These are phyloP conservation scores for Phytopythium aichiense DNA, from an alignment of 352 stramenopile genomes.

Conservation along the genomic window DNA sequence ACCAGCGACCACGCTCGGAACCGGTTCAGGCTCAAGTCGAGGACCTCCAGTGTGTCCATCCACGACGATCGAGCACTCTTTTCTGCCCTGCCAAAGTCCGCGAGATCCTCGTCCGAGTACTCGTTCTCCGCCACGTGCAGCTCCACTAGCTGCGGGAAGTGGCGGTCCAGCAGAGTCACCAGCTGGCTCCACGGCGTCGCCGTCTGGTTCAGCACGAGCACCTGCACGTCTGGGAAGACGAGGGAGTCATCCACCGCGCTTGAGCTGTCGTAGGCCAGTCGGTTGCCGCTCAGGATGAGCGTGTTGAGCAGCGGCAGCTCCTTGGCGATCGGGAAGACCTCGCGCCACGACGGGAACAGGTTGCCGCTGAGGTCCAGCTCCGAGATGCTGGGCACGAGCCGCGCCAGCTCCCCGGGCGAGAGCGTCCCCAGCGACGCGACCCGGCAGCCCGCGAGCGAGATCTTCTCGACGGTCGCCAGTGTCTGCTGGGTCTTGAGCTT, in stretches of 20 bases:
- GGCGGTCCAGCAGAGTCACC: conserved; percentile 27
- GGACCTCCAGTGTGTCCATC: conserved; percentile 30
- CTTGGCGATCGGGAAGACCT: conserved; percentile 35
- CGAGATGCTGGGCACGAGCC: conserved; percentile 46
- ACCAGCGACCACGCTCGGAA: conserved; percentile 50
- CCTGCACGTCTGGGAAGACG: conserved; percentile 41
- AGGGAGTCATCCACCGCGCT: background rate
- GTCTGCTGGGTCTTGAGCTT: conserved; percentile 63
- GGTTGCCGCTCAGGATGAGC: conserved; percentile 71
- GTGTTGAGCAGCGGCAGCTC: conserved; percentile 66
- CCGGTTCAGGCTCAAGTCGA: conserved; percentile 67
- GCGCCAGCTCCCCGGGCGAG: conserved; percentile 18
- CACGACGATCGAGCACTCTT: conserved; percentile 8
- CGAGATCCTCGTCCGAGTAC: conserved; percentile 40
- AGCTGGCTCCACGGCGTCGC: conserved; percentile 31
- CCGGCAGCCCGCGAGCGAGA: conserved; percentile 64
- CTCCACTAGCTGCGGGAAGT: conserved; percentile 56
- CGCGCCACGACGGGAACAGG: conserved; percentile 52
- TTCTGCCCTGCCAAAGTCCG: conserved; percentile 5
- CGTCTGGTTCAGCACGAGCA: conserved; percentile 74
- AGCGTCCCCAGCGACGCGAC: conserved; percentile 34
- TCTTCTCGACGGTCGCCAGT: conserved; percentile 65
- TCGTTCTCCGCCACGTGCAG: conserved; percentile 61
- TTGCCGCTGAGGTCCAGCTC: conserved; percentile 80
- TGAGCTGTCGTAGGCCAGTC: conserved; percentile 26